Conservation (phyloP, 139 green algal genomes). For the Haematococcus lacustris region DNA sequence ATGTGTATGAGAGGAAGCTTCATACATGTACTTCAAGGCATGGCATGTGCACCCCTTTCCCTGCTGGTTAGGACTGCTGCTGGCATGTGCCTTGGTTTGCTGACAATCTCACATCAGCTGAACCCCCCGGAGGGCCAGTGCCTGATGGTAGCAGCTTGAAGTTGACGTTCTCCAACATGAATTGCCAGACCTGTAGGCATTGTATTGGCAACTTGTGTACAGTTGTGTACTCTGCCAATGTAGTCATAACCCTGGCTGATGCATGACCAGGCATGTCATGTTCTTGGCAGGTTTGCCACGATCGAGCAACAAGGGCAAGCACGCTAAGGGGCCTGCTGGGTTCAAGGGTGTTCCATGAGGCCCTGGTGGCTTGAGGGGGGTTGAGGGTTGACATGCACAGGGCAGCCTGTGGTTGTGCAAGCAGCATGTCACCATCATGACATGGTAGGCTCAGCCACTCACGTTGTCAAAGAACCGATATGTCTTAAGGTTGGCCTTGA, state of each 20-base stretch:
- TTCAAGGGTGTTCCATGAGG: neutral
- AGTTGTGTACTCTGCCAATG: neutral
- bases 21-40: too few species aligned
- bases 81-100: neutral
- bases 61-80: neutral
- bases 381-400: too few species aligned
- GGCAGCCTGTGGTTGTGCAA: too few species aligned
- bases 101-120: neutral
- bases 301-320: too few species aligned
- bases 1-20: too few species aligned
- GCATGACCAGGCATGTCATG: too few species aligned
- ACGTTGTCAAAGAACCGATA: slow-evolving; percentile 55
- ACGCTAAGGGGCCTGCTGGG: neutral
- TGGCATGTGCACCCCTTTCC: neutral
- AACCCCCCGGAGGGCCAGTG: neutral
- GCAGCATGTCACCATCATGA: too few species aligned
- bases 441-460: slow-evolving; percentile 3
- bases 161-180: slow-evolving; percentile 36
- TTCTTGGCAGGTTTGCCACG: too few species aligned
- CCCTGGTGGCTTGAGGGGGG: too few species aligned
- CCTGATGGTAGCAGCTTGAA: slow-evolving; percentile 12
- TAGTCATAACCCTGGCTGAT: too few species aligned
- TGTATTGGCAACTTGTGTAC: neutral
- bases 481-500: slow-evolving; percentile 45
- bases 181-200: slow-evolving; percentile 44